Base-by-base conservation (phyloP, 345 rosid species). In the Salix koriyanagi region DNA sequence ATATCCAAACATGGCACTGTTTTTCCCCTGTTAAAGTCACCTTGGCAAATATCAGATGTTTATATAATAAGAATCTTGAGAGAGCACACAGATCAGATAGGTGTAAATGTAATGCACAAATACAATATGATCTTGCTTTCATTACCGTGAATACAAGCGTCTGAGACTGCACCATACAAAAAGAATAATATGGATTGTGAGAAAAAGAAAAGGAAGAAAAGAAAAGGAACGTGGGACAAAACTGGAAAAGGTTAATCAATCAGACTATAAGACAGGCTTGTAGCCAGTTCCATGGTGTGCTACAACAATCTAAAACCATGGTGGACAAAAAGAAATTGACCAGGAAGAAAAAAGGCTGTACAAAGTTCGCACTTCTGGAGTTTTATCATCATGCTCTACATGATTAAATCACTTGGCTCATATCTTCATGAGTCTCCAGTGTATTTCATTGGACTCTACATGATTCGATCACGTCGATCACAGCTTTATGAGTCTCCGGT, bases 401-500 rank as follows among this genome's bases (percentile, higher is more conserved):
- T 32, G 98, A 89, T 79, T 90, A 93, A 0, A 94, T 92, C 41
- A 96, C 98, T 92, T 94, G 32, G 92, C 97, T 90, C 83, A 90
- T 93, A 65, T 91, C 91, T 86, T 85, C 89, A 79, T 89, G 92
- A 5, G 97, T 91, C 83, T 91, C 97, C 21, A 93, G 89, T 28
- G 65, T 71, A 18, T 19, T 60, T 79, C 80, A 82, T 19, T 88
- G 92, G 41, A 90, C 79, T 80, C 92, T 87, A 80, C 97, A 94
- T 34, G 98, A 90, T 79, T 91, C 97, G 0, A 96, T 94, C 28
- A 96, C 98, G 90, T 90, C 97, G 72, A 75, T 90, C 83, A 96
- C 97, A 64, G 90, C 91, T 86, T 86, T 91, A n/a, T n/a, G 97
- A 6, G 98, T 94, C 86, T 96, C 98, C 11, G 94, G 90, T 25